Conservation (phyloP, 768 basidiomycete species). For the Termitomyces sp. region DNA sequence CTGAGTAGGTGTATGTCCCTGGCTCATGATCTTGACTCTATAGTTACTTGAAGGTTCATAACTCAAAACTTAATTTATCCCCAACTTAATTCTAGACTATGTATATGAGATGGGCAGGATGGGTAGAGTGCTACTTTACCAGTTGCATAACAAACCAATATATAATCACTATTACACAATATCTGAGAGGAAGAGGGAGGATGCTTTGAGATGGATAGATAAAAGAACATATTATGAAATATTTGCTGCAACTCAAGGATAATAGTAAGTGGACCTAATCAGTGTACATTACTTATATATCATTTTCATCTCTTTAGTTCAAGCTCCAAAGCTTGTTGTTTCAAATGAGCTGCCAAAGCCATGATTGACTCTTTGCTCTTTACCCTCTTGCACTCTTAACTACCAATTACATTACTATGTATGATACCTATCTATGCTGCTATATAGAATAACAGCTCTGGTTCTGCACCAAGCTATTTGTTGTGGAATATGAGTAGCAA, state of each 20-base stretch:
- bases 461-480: too few relatives aligned
- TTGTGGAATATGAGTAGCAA: too few relatives aligned
- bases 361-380: neutral
- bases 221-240: slow-evolving; percentile 13
- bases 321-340: slow-evolving; percentile 5
- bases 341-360: neutral
- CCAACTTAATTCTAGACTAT: slow-evolving; percentile 15
- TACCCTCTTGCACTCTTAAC: neutral
- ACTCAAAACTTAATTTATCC: too few relatives aligned
- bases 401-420: too few relatives aligned
- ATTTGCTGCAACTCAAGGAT: slow-evolving; percentile 7
- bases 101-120: slow-evolving; percentile 8
- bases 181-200: slow-evolving; percentile 14
- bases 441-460: too few relatives aligned
- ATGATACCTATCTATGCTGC: too few relatives aligned
- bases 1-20: too few relatives aligned
- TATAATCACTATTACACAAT: slow-evolving; percentile 18
- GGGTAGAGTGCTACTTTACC: slow-evolving; percentile 15
- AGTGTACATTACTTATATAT: neutral
- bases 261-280: slow-evolving; percentile 4
- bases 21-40: too few relatives aligned
- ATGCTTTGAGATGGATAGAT: slow-evolving; percentile 18
- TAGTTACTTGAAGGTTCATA: too few relatives aligned
- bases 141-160: slow-evolving; percentile 11
- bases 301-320: neutral